Percentiles rank a stretch among this genome's conserved stretches.
Conservation (phyloP, 371 early-diverging fungal genomes). For the Encephalitozoon cuniculi region DNA sequence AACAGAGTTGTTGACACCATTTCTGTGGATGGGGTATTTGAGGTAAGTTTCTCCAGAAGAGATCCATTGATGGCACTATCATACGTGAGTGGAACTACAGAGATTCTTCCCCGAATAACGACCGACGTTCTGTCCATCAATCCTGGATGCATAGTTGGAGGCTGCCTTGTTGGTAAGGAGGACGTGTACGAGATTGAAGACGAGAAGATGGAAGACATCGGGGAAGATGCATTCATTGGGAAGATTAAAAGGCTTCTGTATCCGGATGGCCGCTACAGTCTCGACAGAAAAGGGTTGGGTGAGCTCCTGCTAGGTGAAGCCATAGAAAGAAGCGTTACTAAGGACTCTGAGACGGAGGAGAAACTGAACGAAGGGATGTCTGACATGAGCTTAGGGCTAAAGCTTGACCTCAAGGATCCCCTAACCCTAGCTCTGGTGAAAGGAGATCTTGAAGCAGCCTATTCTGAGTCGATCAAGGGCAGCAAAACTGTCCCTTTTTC, state of each 20-base stretch:
- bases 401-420: slow-evolving; percentile 15
- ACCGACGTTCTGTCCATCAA: neutral
- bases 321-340: neutral
- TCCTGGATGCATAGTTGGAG: neutral
- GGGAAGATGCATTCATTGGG: neutral
- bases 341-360: neutral
- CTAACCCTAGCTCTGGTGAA: neutral
- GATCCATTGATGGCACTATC: slow-evolving; percentile 18
- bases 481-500: neutral
- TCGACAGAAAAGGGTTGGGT: slow-evolving; percentile 10
- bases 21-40: neutral
- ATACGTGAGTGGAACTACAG: slow-evolving; percentile 33
- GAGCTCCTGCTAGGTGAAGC: neutral
- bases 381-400: neutral
- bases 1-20: neutral
- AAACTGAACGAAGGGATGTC: neutral
- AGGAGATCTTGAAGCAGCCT: slow-evolving; percentile 11
- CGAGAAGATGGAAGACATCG: neutral
- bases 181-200: slow-evolving; percentile 1
- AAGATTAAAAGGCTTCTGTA: slow-evolving; percentile 10
- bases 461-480: neutral
- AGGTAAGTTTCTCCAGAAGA: slow-evolving; percentile 21
- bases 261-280: neutral
- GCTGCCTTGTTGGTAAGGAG: neutral
- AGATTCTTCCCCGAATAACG: slow-evolving; percentile 6